Evolutionary conservation across 768 basidiomycete genomes (phyloP), one percentile per base, ranked within the genome.

Genomic region (Trichaptum fuscoviolaceum): DNA sequence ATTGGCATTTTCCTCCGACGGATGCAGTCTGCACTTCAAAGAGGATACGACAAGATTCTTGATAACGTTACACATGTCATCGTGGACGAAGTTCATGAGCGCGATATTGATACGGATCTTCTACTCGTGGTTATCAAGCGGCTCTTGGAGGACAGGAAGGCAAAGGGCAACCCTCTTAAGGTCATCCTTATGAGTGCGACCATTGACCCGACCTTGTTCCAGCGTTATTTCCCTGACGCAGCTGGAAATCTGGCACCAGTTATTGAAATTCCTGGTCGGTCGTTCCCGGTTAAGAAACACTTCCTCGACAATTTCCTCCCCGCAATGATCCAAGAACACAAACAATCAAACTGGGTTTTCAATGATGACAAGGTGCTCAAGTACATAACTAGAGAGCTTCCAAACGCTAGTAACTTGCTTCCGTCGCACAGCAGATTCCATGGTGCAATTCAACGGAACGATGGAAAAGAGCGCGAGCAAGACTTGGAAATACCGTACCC

Each of bases 51-150:
- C 35, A 73, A 75, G 67, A 73, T 78, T 69, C 78, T 96, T 67
- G 94, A 96, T 70, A 82, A 87, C 64, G 83, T 96, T 63, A 93
- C 94, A 9, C 96, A 97, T 74, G 86, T 99, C 66, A 77, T 97
- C 59, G 93, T 98, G 27, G 96, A 99, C 75, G 95, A 99, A 78
- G 95, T 95, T 3, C 96, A 99, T 75, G 96, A 97, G 77, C 89
- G 96, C 30, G 94, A 96, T 70, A 86, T 96, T 67, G 95, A 97
- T 73, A 96, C 93, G 0, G 96, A 97, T 75, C 78, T 97, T 25
- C 78, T 95, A 58, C 84, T 99, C 20, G 92, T 95, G 66, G 93
- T 95, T 6, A 83, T 99, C 65, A 95, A 96, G 76, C 86, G 92
- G 25, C 77, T 96, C 25, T 76, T 96, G 72, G 84, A 83, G 7